Evolutionary conservation across 2,329 filamentous ascomycete genomes (phyloP).

Genomic region (Sphaerostilbella broomeana): DNA sequence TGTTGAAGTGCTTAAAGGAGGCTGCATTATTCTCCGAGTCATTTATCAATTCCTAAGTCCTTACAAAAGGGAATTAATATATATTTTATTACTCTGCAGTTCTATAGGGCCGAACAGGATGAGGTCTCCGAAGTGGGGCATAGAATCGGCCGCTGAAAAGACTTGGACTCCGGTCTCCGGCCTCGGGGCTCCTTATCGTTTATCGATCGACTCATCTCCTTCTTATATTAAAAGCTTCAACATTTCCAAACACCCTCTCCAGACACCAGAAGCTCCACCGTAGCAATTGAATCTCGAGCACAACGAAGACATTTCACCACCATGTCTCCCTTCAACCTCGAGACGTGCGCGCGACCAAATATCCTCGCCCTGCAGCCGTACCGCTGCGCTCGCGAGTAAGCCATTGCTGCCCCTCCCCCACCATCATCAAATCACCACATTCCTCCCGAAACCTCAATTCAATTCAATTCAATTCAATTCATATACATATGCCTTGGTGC

Average conservation of each 20-base stretch:
- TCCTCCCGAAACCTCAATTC: neutral
- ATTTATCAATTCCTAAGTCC: too few species aligned
- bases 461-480: too few species aligned
- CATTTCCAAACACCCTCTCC: slow-evolving; percentile 1
- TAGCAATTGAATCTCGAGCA: too few species aligned
- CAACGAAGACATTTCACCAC: too few species aligned
- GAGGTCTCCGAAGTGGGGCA: too few species aligned
- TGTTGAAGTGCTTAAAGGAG: too few species aligned
- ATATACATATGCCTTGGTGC: too few species aligned
- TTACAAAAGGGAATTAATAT: too few species aligned
- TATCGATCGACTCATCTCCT: slow-evolving; percentile 5
- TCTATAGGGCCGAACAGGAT: too few species aligned
- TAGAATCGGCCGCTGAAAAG: slow-evolving; percentile 2
- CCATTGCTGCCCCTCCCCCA: slow-evolving; percentile 18
- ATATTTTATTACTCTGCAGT: too few species aligned
- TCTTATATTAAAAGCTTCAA: neutral
- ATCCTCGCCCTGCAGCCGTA: slow-evolving; percentile 73
- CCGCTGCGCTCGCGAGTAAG: slow-evolving; percentile 75
- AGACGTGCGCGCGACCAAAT: slow-evolving; percentile 69
- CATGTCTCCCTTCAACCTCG: slow-evolving; percentile 63
- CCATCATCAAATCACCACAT: neutral
- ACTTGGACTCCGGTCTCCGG: slow-evolving; percentile 11
- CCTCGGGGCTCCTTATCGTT: slow-evolving; percentile 11
- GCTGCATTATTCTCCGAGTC: too few species aligned
- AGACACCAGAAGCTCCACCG: neutral